Evolutionary conservation across 139 green algal genomes (phyloP).

Genomic region (Diplosphaera chodatii): DNA sequence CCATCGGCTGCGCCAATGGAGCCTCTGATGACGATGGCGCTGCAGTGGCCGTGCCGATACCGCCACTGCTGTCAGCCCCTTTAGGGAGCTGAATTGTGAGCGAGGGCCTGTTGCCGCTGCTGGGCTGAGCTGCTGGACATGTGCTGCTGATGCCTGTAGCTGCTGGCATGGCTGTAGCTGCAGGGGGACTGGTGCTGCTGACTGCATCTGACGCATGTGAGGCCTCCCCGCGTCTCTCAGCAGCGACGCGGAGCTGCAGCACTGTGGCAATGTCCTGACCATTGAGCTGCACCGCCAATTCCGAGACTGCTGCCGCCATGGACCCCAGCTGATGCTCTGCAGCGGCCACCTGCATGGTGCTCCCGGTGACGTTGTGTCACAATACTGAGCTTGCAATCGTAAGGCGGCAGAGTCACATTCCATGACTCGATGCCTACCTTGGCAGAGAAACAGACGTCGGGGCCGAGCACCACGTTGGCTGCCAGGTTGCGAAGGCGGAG

Average conservation of each 20-base stretch:
- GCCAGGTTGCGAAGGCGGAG: background rate
- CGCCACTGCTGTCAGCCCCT: background rate
- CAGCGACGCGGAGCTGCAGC: background rate
- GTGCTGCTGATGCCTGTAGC: background rate
- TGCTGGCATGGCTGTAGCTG: too few relatives aligned
- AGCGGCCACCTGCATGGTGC: background rate
- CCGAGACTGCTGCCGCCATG: background rate
- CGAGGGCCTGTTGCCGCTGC: too few relatives aligned
- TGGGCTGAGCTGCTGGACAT: background rate
- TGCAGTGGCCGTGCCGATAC: background rate
- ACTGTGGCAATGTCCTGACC: background rate
- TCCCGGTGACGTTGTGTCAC: too few relatives aligned
- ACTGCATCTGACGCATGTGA: background rate
- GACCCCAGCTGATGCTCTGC: background rate
- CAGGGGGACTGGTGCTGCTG: background rate
- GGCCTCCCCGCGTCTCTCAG: too few relatives aligned
- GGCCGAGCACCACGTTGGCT: background rate
- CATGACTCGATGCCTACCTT: too few relatives aligned
- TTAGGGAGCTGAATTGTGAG: background rate
- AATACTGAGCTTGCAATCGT: too few relatives aligned
- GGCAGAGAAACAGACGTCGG: background rate
- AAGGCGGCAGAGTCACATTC: too few relatives aligned
- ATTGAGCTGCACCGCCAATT: background rate
- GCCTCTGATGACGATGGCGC: background rate
- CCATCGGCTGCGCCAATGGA: background rate